These are phyloP conservation scores for Globisporangium cystogenes DNA, from an alignment of 352 stramenopile species.

Conservation along the genomic window DNA sequence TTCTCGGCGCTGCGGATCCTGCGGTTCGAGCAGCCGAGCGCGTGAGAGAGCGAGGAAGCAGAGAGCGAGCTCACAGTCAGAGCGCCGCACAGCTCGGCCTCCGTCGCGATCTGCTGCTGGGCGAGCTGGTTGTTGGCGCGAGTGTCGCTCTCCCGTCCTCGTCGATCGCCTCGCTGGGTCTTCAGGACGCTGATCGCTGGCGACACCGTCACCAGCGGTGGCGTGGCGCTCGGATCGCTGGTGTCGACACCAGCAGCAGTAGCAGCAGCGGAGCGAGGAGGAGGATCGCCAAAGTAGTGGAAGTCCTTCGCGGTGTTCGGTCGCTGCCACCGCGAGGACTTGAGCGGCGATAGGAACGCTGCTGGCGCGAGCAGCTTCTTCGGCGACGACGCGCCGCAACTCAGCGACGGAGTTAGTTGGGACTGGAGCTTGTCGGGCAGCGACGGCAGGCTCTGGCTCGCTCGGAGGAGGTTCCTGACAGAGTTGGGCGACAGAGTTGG, in stretches of 20 bases:
- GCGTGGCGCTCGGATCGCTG: background rate
- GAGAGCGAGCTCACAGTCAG: background rate
- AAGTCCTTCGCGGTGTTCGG: slow-evolving; percentile 1
- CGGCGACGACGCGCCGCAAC: background rate
- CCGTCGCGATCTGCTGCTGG: slow-evolving; percentile 9
- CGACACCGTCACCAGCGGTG: background rate
- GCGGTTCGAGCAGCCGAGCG: background rate
- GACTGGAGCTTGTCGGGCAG: slow-evolving; percentile 10
- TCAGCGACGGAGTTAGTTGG: background rate
- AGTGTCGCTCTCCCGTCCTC: background rate
- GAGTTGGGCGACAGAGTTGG: background rate
- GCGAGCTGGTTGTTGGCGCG: background rate
- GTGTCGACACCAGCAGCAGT: too few species aligned
- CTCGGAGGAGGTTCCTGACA: slow-evolving; percentile 12
- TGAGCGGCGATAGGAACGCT: slow-evolving; percentile 27
- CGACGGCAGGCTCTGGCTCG: slow-evolving; percentile 27
- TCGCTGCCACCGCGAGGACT: slow-evolving; percentile 9
- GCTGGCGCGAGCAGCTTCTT: slow-evolving; percentile 18
- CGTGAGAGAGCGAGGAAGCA: background rate
- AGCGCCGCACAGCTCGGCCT: slow-evolving; percentile 3
- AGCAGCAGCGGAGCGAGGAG: too few species aligned
- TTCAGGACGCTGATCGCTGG: background rate
- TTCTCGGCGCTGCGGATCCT: slow-evolving; percentile 5
- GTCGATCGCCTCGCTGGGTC: background rate
- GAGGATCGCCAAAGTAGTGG: slow-evolving; percentile 3